phyloP scores from a whole-genome alignment of 1,139 yeast genomes.

The Candida frijolesensis region DNA sequence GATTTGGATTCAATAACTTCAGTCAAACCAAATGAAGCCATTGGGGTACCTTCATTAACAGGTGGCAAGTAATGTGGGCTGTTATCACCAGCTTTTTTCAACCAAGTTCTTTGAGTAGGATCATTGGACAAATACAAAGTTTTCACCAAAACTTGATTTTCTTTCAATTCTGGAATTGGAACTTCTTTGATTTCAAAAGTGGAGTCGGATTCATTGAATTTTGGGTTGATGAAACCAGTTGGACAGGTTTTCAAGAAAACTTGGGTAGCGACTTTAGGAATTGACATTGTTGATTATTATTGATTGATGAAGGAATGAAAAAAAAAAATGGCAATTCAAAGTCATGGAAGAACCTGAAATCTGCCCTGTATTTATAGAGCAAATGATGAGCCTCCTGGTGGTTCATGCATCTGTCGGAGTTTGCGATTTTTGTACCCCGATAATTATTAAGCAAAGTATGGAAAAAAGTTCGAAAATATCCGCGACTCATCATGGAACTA shows the following conservation, averaged over 20 bases:
- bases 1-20: conserved; percentile 49
- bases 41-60: conserved; percentile 46
- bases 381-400: background rate
- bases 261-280: conserved; percentile 14
- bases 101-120: conserved; percentile 70
- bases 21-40: conserved; percentile 55
- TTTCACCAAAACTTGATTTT: conserved; percentile 51
- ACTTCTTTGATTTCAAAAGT: conserved; percentile 24
- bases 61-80: conserved; percentile 51
- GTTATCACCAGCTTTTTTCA: conserved; percentile 41
- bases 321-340: background rate
- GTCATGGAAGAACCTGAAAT: background rate
- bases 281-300: conserved; percentile 10
- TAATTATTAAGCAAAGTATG: background rate
- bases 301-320: background rate
- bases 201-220: conserved; percentile 20
- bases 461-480: background rate
- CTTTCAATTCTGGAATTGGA: conserved; percentile 26
- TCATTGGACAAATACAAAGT: conserved; percentile 59
- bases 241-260: conserved; percentile 22
- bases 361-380: background rate
- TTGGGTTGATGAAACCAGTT: conserved; percentile 18
- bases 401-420: conserved; percentile 2
- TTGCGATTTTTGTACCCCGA: background rate
- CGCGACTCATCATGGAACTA: background rate